A percentile compares a stretch with the other conserved stretches of the same genome.
phyloP scores from a whole-genome alignment of 257 asterid genomes.

The Perilla frutescens region DNA sequence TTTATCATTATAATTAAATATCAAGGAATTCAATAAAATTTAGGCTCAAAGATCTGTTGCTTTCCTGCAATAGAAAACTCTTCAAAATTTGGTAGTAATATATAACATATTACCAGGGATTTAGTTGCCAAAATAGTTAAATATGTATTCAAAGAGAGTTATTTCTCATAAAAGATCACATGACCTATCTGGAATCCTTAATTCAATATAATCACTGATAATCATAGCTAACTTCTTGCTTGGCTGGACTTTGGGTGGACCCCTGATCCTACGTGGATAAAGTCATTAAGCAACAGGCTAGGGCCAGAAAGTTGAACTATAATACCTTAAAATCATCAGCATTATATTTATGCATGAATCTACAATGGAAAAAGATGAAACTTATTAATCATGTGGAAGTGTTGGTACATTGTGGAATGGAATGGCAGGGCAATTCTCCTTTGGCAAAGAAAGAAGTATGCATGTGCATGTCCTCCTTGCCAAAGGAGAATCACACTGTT shows the following conservation, averaged over 20 bases:
- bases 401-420: constrained; percentile 49
- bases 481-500: constrained; percentile 59
- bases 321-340: not conserved
- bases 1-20: too few species aligned
- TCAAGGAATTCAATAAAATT: too few species aligned
- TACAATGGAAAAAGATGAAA: not conserved
- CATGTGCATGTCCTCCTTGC: constrained; percentile 56
- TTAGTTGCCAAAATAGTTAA: too few species aligned
- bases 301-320: constrained; percentile 16
- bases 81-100: not conserved
- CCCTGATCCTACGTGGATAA: not conserved
- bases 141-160: not conserved
- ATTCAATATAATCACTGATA: not conserved
- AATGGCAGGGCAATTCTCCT: constrained; percentile 89
- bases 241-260: not conserved
- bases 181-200: not conserved
- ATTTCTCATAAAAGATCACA: not conserved
- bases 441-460: constrained; percentile 62
- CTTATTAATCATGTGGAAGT: not conserved
- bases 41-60: not conserved
- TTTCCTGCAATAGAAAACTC: constrained; percentile 10
- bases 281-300: not conserved
- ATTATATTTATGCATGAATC: not conserved
- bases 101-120: not conserved
- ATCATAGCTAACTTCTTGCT: not conserved